These are phyloP conservation scores for Scheffersomyces illinoinensis DNA, from an alignment of 1,139 yeast species.

Conservation along the genomic window DNA sequence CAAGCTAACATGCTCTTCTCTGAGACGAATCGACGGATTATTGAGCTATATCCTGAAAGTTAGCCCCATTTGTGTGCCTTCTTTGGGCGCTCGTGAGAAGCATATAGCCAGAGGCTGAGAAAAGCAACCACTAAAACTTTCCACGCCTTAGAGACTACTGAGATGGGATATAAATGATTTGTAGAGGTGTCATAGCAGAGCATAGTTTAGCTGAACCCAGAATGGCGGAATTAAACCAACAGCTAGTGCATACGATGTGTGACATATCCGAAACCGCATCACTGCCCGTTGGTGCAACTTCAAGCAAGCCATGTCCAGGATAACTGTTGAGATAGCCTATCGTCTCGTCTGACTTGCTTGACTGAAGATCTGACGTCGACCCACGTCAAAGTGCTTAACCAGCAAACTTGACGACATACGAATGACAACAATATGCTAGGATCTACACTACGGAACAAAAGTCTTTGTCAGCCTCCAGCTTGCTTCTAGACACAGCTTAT, in stretches of 20 bases:
- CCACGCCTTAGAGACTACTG: not conserved
- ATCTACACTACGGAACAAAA: not conserved
- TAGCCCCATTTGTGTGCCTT: not conserved
- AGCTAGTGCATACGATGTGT: too few relatives aligned
- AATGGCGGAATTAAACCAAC: too few relatives aligned
- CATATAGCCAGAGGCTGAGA: not conserved
- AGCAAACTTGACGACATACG: not conserved
- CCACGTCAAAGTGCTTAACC: not conserved
- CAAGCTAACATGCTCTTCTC: not conserved
- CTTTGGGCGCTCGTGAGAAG: not conserved
- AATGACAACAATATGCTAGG: not conserved
- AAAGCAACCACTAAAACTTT: not conserved
- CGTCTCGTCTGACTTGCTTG: not conserved
- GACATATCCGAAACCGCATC: not conserved
- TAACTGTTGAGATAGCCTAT: not conserved
- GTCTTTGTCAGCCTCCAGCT: not conserved
- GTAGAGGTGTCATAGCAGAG: too few relatives aligned
- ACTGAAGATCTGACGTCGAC: not conserved
- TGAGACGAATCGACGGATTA: not conserved
- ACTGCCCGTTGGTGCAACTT: not conserved
- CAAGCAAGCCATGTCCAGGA: not conserved
- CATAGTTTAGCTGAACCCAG: too few relatives aligned
- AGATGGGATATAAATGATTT: too few relatives aligned
- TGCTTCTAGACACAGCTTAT: not conserved
- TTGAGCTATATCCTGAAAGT: not conserved